These are phyloP conservation scores for barley (Hordeum vulgare) DNA, from an alignment of 176 grass and related monocot genomes.

Conservation along the genomic window MorexV3_pseudomolecules_assembly NC_058520.1:14298662-14299161, in stretches of 20 bases:
- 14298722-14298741: too few relatives aligned
- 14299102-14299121: constrained; percentile 75
- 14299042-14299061: constrained; percentile 56
- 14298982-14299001: background rate
- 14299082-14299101: constrained; percentile 66
- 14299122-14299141: constrained; percentile 51
- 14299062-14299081: constrained; percentile 86
- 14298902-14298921: too few relatives aligned
- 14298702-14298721: too few relatives aligned
- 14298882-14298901: too few relatives aligned
- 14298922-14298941: background rate
- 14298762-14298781: too few relatives aligned
- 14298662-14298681: too few relatives aligned
- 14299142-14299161: constrained; percentile 38
- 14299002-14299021: background rate
- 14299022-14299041: background rate
- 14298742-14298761: too few relatives aligned
- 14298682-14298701: too few relatives aligned
- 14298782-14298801: too few relatives aligned
- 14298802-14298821: too few relatives aligned
- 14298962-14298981: background rate
- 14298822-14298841: background rate
- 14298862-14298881: background rate
- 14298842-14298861: background rate
- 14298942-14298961: too few relatives aligned